phyloP scores from a whole-genome alignment of 169 alveolate species.

The Plasmodium coatneyi region DNA sequence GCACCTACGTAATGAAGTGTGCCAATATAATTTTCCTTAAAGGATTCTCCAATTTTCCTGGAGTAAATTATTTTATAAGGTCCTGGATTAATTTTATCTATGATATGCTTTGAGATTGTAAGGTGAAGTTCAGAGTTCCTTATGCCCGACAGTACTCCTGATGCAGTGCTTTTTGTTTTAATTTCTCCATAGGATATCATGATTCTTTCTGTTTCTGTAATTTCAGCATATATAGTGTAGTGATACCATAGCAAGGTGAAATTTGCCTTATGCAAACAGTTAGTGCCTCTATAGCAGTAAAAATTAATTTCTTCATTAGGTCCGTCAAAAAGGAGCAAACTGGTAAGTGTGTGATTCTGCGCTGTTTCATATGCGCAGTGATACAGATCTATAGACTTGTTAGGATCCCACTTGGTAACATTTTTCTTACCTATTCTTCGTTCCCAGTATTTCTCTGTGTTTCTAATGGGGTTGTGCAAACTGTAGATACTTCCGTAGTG shows the following conservation, averaged over 20 bases:
- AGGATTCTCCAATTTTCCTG: slow-evolving; percentile 8
- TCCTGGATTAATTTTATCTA: slow-evolving; percentile 24
- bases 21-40: slow-evolving; percentile 32
- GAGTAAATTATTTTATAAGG: slow-evolving; percentile 59
- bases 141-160: neutral
- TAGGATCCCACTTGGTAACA: neutral
- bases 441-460: neutral
- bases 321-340: slow-evolving; percentile 46
- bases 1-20: slow-evolving; percentile 51
- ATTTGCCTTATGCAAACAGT: slow-evolving; percentile 40
- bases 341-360: slow-evolving; percentile 32
- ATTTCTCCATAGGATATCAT: slow-evolving; percentile 8
- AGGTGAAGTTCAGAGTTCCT: slow-evolving; percentile 20
- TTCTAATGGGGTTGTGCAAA: neutral
- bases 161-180: neutral
- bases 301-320: slow-evolving; percentile 36
- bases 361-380: slow-evolving; percentile 17
- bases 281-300: slow-evolving; percentile 23
- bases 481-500: neutral
- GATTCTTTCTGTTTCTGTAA: slow-evolving; percentile 40
- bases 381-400: slow-evolving; percentile 9
- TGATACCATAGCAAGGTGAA: slow-evolving; percentile 30
- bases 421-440: neutral
- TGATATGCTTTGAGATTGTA: neutral
- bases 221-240: slow-evolving; percentile 40